These are phyloP conservation scores for Candida quercuum DNA, from an alignment of 805 yeast genomes.

Conservation along the genomic window DNA sequence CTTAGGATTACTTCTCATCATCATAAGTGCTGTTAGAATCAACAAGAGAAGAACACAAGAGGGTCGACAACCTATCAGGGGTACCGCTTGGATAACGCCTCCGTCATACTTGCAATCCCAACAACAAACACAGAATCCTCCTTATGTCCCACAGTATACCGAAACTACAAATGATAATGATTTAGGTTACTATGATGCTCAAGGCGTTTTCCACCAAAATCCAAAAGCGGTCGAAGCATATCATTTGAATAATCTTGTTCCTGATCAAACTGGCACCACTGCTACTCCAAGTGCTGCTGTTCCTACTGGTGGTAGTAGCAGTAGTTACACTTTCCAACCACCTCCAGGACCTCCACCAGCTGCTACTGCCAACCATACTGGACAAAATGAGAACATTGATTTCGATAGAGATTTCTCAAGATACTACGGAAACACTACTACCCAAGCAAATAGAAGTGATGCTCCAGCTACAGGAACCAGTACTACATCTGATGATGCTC, in stretches of 20 bases:
- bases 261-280: slow-evolving; percentile 18
- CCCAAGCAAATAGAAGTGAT: background rate
- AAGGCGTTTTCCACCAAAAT: slow-evolving; percentile 28
- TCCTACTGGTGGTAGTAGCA: background rate
- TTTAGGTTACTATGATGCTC: slow-evolving; percentile 49
- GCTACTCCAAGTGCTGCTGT: background rate
- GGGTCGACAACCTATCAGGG: slow-evolving; percentile 56
- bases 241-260: slow-evolving; percentile 16
- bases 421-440: slow-evolving; percentile 18
- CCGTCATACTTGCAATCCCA: slow-evolving; percentile 48
- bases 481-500: background rate
- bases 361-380: slow-evolving; percentile 6
- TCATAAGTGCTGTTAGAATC: slow-evolving; percentile 46
- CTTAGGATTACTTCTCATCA: slow-evolving; percentile 39
- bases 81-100: slow-evolving; percentile 86
- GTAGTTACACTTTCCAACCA: background rate
- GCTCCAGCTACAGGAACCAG: too few relatives aligned
- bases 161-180: slow-evolving; percentile 65
- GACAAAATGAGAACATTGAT: slow-evolving; percentile 11
- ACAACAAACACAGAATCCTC: slow-evolving; percentile 35
- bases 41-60: slow-evolving; percentile 43
- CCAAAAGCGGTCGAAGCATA: slow-evolving; percentile 25
- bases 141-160: slow-evolving; percentile 66
- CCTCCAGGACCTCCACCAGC: slow-evolving; percentile 5
- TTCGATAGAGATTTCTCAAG: slow-evolving; percentile 23